These are phyloP conservation scores for Pythium angustatum DNA, from an alignment of 352 stramenopile species.

Conservation along the genomic window DNA sequence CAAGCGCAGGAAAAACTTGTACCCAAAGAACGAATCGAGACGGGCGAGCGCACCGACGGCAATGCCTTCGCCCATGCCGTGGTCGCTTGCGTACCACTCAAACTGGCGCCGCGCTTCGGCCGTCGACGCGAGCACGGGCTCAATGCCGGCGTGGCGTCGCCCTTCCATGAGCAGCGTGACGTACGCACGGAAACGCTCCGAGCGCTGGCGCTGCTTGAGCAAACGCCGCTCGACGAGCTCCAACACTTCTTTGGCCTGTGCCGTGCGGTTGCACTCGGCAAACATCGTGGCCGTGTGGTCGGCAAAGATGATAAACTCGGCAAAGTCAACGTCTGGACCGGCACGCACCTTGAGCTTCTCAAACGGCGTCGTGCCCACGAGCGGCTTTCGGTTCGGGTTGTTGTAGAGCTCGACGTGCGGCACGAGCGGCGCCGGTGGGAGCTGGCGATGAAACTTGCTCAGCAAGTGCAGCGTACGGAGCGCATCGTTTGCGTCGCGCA, in stretches of 20 bases:
- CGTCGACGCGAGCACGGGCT: background rate
- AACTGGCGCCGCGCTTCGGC: slow-evolving; percentile 5
- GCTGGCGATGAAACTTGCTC: slow-evolving; percentile 18
- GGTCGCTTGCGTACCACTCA: slow-evolving; percentile 17
- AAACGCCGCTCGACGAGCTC: slow-evolving; percentile 15
- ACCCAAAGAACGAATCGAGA: slow-evolving; percentile 8
- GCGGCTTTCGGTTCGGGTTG: slow-evolving; percentile 2
- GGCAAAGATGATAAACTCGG: slow-evolving; percentile 9
- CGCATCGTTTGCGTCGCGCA: slow-evolving; percentile 2
- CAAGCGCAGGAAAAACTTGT: background rate
- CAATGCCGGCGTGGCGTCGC: background rate
- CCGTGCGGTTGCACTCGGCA: background rate
- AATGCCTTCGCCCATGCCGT: slow-evolving; percentile 1
- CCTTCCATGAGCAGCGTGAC: background rate
- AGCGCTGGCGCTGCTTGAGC: slow-evolving; percentile 11
- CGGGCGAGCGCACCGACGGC: background rate
- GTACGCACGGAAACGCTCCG: background rate
- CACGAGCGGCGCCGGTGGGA: background rate
- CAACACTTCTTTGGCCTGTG: slow-evolving; percentile 13
- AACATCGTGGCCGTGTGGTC: background rate
- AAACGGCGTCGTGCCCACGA: background rate
- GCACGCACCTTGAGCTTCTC: slow-evolving; percentile 11
- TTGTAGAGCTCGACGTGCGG: background rate
- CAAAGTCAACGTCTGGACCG: background rate
- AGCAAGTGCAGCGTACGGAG: background rate